Evolutionary conservation across 2,329 filamentous ascomycete genomes (phyloP).

Genomic region (Aaosphaeria pasadenensis): DNA sequence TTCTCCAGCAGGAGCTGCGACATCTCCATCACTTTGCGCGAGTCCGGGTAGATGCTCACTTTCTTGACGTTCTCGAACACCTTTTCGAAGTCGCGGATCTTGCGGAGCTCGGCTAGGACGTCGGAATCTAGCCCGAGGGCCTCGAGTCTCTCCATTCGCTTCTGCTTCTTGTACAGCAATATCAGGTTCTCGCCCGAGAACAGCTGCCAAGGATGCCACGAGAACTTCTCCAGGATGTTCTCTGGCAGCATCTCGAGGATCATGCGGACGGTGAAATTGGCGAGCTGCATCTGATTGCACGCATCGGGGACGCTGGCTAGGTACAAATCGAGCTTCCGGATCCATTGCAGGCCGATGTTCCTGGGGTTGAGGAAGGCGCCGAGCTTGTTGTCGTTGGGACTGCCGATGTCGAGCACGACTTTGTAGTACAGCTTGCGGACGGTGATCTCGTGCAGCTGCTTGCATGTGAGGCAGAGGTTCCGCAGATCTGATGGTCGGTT

Average conservation of each 20-base stretch:
- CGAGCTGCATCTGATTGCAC: constrained; percentile 44
- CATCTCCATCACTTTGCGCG: constrained; percentile 42
- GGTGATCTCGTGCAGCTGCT: constrained; percentile 46
- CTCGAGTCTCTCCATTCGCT: constrained; percentile 48
- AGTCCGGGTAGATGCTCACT: constrained; percentile 48
- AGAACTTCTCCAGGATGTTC: constrained; percentile 49
- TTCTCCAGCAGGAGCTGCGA: constrained; percentile 44
- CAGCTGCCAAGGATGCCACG: constrained; percentile 49
- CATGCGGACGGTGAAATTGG: constrained; percentile 48
- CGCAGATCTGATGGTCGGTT: constrained; percentile 47
- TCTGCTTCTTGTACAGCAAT: constrained; percentile 48
- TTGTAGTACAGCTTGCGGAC: constrained; percentile 46
- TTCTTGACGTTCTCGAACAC: constrained; percentile 43
- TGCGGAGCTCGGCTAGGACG: constrained; percentile 41
- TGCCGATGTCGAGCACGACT: constrained; percentile 47
- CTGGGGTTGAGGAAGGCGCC: constrained; percentile 45
- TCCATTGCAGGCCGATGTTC: constrained; percentile 47
- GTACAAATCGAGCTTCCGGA: constrained; percentile 47
- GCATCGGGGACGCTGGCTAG: constrained; percentile 44
- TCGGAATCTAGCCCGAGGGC: constrained; percentile 45
- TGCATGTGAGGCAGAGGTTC: constrained; percentile 46
- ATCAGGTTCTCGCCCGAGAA: constrained; percentile 49
- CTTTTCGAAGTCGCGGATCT: constrained; percentile 37
- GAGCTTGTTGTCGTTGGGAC: constrained; percentile 42
- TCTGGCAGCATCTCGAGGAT: constrained; percentile 49